Conservation (phyloP, 1,139 yeast genomes). For the Lodderomyces pseudojiufengensis region DNA sequence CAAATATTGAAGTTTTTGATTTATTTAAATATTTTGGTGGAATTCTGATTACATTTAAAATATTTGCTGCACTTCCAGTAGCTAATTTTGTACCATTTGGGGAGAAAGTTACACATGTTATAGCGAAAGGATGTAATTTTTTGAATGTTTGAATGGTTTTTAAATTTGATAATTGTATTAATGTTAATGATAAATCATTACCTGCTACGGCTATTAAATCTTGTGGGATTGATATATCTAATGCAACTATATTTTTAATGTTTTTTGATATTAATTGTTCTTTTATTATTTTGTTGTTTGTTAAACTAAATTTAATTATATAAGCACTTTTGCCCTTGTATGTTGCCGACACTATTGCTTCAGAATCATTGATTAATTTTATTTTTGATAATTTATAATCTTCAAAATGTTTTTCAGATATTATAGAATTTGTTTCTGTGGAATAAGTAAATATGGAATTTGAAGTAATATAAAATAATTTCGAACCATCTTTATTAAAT, state of each 20-base stretch:
- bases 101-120: constrained; percentile 70
- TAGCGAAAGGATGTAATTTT: constrained; percentile 74
- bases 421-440: constrained; percentile 40
- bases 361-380: constrained; percentile 52
- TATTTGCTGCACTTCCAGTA: constrained; percentile 77
- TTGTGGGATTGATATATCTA: constrained; percentile 47
- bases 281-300: constrained; percentile 39
- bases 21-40: constrained; percentile 51
- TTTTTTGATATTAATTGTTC: constrained; percentile 47
- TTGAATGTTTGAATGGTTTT: constrained; percentile 47
- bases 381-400: constrained; percentile 52
- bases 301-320: constrained; percentile 39
- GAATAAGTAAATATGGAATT: constrained; percentile 51
- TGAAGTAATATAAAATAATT: constrained; percentile 56
- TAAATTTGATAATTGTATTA: constrained; percentile 52
- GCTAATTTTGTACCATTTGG: constrained; percentile 69
- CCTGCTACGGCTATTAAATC: constrained; percentile 69
- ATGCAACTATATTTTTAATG: constrained; percentile 64
- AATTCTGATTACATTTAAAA: constrained; percentile 59
- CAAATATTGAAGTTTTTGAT: constrained; percentile 24
- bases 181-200: constrained; percentile 64
- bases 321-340: constrained; percentile 38
- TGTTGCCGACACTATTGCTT: constrained; percentile 56
- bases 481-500: constrained; percentile 43
- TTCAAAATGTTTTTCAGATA: constrained; percentile 27